These are phyloP conservation scores for Malus domestica DNA, from an alignment of 306 rosid species.

Conservation along the genomic window ASM211411v1 NC_041797.1:1282501-1283000, in stretches of 20 bases:
- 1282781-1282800: slow-evolving; percentile 58
- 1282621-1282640: slow-evolving; percentile 66
- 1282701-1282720: neutral
- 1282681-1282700: neutral
- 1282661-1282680: neutral
- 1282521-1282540: slow-evolving; percentile 79
- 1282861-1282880: neutral
- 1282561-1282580: slow-evolving; percentile 37
- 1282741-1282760: neutral
- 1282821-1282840: slow-evolving; percentile 51
- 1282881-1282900: neutral
- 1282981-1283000: slow-evolving; percentile 89
- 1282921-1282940: slow-evolving; percentile 15
- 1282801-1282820: slow-evolving; percentile 38
- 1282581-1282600: slow-evolving; percentile 88
- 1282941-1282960: slow-evolving; percentile 63
- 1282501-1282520: slow-evolving; percentile 5
- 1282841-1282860: slow-evolving; percentile 34
- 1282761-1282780: slow-evolving; percentile 89
- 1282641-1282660: neutral
- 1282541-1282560: slow-evolving; percentile 71
- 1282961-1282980: slow-evolving; percentile 88
- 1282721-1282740: slow-evolving; percentile 1
- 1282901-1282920: neutral
- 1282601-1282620: slow-evolving; percentile 72